These are phyloP conservation scores for Colletotrichum neosansevieriae DNA, from an alignment of 2,329 filamentous ascomycete species.

Conservation along the genomic window DNA sequence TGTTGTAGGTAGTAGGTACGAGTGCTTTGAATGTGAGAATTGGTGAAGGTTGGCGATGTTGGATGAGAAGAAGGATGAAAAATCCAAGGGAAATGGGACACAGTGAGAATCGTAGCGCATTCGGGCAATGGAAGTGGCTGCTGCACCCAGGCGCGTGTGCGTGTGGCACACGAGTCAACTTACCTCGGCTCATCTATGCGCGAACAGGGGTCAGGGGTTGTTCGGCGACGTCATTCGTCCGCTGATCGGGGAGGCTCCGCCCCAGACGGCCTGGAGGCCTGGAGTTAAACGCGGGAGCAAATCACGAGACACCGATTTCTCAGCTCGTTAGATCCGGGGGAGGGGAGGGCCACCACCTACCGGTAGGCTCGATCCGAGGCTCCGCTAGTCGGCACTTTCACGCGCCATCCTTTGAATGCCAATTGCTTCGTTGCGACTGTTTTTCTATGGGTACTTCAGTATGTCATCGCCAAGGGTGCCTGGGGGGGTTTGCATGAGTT, in stretches of 20 bases:
- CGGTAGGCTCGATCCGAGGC: constrained; percentile 25
- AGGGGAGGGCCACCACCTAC: background rate
- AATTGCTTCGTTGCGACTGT: background rate
- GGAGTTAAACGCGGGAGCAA: constrained; percentile 38
- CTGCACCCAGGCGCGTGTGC: constrained; percentile 9
- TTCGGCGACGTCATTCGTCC: constrained; percentile 20
- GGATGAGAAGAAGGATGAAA: constrained; percentile 1
- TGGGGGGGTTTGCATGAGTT: background rate
- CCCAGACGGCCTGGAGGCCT: background rate
- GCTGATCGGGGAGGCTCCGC: constrained; percentile 29
- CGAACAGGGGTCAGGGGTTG: constrained; percentile 30
- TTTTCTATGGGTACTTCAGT: background rate
- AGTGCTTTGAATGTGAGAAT: background rate
- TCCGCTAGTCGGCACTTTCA: constrained; percentile 13
- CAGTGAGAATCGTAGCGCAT: constrained; percentile 1
- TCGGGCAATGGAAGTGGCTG: background rate
- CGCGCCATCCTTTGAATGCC: background rate
- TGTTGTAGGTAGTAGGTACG: background rate
- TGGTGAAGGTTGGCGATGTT: background rate
- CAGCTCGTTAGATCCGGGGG: constrained; percentile 19
- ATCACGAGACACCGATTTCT: constrained; percentile 38
- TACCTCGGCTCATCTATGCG: constrained; percentile 42
- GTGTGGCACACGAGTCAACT: constrained; percentile 27
- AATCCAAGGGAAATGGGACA: background rate
- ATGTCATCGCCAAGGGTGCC: constrained; percentile 11